phyloP scores from a whole-genome alignment of 495 filamentous ascomycete genomes.

The Penicillium coprophilum region DNA sequence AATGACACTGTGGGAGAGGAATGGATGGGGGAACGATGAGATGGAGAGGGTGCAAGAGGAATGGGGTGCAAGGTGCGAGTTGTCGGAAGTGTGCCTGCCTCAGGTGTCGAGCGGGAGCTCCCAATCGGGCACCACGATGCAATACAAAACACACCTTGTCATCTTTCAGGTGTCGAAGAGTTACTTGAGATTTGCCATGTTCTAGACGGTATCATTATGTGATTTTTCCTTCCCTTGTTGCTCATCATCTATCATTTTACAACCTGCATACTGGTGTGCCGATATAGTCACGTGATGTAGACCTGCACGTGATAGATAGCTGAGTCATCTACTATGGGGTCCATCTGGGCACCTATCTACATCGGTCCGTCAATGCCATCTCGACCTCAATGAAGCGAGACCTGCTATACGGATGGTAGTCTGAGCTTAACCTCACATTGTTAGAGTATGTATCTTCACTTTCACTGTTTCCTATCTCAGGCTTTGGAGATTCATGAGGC shows the following conservation, averaged over 20 bases:
- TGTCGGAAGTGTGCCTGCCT: constrained; percentile 30
- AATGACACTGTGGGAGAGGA: constrained; percentile 24
- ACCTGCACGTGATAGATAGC: background rate
- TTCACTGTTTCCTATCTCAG: background rate
- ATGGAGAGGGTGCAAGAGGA: constrained; percentile 28
- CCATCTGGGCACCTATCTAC: background rate
- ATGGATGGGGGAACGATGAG: constrained; percentile 25
- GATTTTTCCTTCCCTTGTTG: background rate
- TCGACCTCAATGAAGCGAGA: background rate
- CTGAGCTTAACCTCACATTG: background rate
- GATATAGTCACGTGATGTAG: background rate
- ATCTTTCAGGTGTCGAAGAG: background rate
- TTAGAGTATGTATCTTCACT: background rate
- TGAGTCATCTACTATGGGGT: constrained; percentile 4
- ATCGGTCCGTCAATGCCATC: background rate
- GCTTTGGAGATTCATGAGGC: background rate
- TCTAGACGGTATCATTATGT: background rate
- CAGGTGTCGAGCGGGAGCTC: constrained; percentile 28
- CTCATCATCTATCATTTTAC: background rate
- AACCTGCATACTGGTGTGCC: background rate
- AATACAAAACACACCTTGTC: background rate
- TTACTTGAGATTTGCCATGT: background rate
- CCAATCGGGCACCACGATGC: constrained; percentile 7
- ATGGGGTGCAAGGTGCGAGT: constrained; percentile 32
- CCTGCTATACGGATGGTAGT: background rate